These are phyloP conservation scores for Clonostachys chloroleuca DNA, from an alignment of 2,329 filamentous ascomycete species.

Conservation along the genomic window DNA sequence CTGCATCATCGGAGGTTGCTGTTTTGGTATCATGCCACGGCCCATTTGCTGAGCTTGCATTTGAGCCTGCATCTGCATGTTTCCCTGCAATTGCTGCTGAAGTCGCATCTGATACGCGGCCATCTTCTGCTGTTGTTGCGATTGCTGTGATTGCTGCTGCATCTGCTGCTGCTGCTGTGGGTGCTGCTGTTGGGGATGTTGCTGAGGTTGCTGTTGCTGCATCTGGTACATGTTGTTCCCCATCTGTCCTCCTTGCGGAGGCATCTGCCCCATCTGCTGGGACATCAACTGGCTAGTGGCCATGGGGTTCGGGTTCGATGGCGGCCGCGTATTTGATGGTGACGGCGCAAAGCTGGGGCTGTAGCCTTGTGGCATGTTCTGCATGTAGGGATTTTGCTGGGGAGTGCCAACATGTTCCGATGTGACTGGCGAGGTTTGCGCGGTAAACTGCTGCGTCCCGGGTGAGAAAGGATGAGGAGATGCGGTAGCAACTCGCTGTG, in stretches of 20 bases:
- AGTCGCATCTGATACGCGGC: slow-evolving; percentile 78
- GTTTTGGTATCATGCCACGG: slow-evolving; percentile 49
- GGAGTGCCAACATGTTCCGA: slow-evolving; percentile 70
- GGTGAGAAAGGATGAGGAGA: slow-evolving; percentile 91
- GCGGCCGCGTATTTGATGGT: slow-evolving; percentile 50
- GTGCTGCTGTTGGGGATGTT: slow-evolving; percentile 34
- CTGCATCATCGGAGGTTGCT: slow-evolving; percentile 39
- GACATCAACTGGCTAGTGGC: slow-evolving; percentile 47
- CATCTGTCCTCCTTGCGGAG: slow-evolving; percentile 43
- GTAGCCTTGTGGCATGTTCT: slow-evolving; percentile 53
- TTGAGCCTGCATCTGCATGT: slow-evolving; percentile 44
- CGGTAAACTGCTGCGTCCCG: slow-evolving; percentile 64
- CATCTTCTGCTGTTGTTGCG: slow-evolving; percentile 59
- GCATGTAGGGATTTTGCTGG: slow-evolving; percentile 68
- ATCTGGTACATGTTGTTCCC: slow-evolving; percentile 34
- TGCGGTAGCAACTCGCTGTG: slow-evolving; percentile 81
- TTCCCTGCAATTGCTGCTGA: slow-evolving; percentile 66
- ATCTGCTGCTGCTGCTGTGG: slow-evolving; percentile 24
- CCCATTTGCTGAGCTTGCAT: slow-evolving; percentile 43
- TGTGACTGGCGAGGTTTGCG: slow-evolving; percentile 71
- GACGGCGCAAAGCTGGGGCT: slow-evolving; percentile 55
- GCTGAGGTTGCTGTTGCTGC: slow-evolving; percentile 45
- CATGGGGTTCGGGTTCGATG: slow-evolving; percentile 50
- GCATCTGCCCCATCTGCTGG: slow-evolving; percentile 43
- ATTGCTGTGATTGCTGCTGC: slow-evolving; percentile 32